phyloP scores from a whole-genome alignment of 2,329 filamentous ascomycete species.

The Talaromyces sp. region DNA sequence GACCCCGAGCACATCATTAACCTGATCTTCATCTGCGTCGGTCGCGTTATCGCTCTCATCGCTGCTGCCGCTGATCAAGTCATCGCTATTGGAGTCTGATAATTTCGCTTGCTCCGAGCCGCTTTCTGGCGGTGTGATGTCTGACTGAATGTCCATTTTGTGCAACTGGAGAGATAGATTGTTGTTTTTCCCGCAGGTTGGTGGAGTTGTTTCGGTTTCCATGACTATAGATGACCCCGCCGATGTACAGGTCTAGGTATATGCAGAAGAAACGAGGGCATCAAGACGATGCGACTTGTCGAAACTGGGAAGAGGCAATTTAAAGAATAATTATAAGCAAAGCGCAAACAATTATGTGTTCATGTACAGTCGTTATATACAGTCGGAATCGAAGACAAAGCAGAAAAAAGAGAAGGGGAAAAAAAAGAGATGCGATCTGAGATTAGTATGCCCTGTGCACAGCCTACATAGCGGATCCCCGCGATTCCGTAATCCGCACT shows the following conservation, averaged over 20 bases:
- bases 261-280: background rate
- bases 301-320: no score
- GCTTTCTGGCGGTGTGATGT: background rate
- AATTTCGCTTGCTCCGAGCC: background rate
- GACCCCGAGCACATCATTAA: slow-evolving; percentile 48
- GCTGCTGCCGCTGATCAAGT: background rate
- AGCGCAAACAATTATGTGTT: background rate
- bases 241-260: no score
- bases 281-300: background rate
- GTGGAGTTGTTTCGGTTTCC: background rate
- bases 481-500: background rate
- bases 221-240: background rate
- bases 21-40: slow-evolving; percentile 30
- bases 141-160: background rate
- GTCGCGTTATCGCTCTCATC: slow-evolving; percentile 3
- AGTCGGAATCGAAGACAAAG: no score
- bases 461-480: slow-evolving; percentile 9
- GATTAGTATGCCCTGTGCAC: no score
- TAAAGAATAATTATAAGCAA: background rate
- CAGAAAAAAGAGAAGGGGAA: background rate
- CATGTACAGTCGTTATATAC: background rate
- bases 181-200: background rate
- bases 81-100: background rate
- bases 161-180: background rate
- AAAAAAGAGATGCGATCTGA: background rate